Percentiles rank a stretch among this genome's conserved stretches.
These are phyloP conservation scores for Glycyrrhiza uralensis DNA, from an alignment of 306 rosid species.

Conservation along the genomic window DNA sequence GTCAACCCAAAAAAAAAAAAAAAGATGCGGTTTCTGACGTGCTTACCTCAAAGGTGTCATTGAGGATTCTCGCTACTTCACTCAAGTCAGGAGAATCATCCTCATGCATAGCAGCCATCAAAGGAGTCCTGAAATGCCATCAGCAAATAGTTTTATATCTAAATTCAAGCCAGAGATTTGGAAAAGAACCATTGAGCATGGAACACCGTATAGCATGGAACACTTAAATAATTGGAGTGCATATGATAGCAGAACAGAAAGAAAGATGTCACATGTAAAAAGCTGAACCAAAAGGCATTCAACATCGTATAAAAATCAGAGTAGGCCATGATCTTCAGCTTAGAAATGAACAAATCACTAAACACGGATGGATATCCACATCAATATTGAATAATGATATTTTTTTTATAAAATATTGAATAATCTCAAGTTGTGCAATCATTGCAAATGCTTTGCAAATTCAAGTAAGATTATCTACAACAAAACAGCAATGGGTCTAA, in stretches of 20 bases:
- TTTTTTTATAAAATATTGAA: not conserved
- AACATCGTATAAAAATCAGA: not conserved
- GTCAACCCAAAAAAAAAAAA: no score
- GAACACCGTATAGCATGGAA: no score
- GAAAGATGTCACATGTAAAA: not conserved
- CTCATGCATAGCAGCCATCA: constrained; percentile 85
- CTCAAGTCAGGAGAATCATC: constrained; percentile 73
- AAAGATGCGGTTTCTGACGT: not conserved
- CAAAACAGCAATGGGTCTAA: not conserved
- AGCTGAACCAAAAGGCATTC: not conserved
- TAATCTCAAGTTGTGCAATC: not conserved
- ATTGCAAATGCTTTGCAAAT: not conserved
- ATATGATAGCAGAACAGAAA: not conserved
- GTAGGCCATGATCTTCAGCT: not conserved
- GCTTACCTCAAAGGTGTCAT: constrained; percentile 66
- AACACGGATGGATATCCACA: not conserved
- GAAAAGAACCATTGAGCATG: not conserved
- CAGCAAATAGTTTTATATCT: not conserved
- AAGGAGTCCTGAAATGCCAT: constrained; percentile 61
- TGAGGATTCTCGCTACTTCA: constrained; percentile 61
- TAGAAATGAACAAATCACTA: not conserved
- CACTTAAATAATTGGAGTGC: no score
- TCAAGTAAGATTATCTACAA: not conserved
- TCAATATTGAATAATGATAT: not conserved
- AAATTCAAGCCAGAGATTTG: not conserved